phyloP scores from a whole-genome alignment of 768 basidiomycete species.

The Lentinula edodes region DNA sequence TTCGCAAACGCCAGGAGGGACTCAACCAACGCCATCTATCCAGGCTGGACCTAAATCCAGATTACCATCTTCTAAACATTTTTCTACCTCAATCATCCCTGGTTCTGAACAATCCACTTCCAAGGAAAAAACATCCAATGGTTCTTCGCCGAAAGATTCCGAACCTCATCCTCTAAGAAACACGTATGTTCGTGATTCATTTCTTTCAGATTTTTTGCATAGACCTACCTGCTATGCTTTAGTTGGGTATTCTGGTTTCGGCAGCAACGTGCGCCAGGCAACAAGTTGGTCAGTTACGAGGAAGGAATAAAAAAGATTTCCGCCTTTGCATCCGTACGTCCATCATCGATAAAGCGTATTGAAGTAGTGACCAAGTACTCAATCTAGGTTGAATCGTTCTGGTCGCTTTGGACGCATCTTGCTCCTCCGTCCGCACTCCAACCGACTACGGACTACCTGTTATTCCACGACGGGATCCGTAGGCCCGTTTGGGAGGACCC shows the following conservation, averaged over 20 bases:
- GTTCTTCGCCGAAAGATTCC: constrained; percentile 29
- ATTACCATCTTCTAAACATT: constrained; percentile 63
- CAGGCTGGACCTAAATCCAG: constrained; percentile 31
- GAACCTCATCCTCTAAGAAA: constrained; percentile 67
- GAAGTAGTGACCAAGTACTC: not conserved
- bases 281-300: constrained; percentile 87
- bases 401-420: constrained; percentile 91
- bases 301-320: constrained; percentile 93
- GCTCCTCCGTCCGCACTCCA: constrained; percentile 76
- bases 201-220: constrained; percentile 13
- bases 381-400: constrained; percentile 87
- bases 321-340: constrained; percentile 72
- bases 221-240: constrained; percentile 11
- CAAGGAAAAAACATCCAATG: constrained; percentile 35
- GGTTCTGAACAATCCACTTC: constrained; percentile 36
- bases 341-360: constrained; percentile 8
- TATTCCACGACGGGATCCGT: constrained; percentile 82
- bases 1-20: constrained; percentile 4
- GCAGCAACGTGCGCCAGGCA: constrained; percentile 84
- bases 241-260: constrained; percentile 94
- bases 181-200: constrained; percentile 72
- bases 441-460: constrained; percentile 90
- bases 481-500: constrained; percentile 97
- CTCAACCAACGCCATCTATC: constrained; percentile 11
- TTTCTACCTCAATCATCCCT: constrained; percentile 51